Evolutionary conservation across 106 monocot species (phyloP), one percentile per base, ranked within the genome.

Genomic region (Dendrobium officinale): DNA sequence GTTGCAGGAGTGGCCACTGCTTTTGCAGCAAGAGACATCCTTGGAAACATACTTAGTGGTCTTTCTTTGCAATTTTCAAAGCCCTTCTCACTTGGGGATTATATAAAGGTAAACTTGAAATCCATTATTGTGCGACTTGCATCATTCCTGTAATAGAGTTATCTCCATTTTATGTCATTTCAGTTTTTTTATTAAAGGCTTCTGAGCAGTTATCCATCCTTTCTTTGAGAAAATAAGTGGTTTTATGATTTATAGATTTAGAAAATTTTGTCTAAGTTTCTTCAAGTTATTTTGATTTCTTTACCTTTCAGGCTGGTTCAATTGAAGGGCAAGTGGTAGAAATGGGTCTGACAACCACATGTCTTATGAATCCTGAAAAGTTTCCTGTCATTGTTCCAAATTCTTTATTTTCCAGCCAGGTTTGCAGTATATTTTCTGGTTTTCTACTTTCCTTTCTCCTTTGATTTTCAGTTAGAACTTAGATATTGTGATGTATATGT

Each of bases 371-470:
- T 88, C 78, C 90, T 83, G 96, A 96, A 74, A 92, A 92, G 77
- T 92, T 88, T 82, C 96, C 96, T 86, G 89, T 96, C 56, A 84
- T 87, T 33, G 96, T 93, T 84, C 96, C 96, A 74, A 96, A 96
- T 83, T 96, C 96, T 8, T 68, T 93, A 67, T 90, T 96, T 83
- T 93, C 96, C 58, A 96, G 96, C 75, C 96, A 96, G 93, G 96
- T 93, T 16, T 27, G 73, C 29, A 70, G 85, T 76, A 20, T 68
- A 24, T 8, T 10, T 5, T 76, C 4, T 48, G 49, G 40, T 48
- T 49, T 76, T 44, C 43, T 44, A 44, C 9, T 17, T 72, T 44
- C 33, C 4, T 13, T 41, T 44, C n/a, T 44, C 43, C 20, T 42
- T 43, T 70, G 9, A 10, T 74, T 74, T 74, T 74, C 41, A n/a